phyloP scores from a whole-genome alignment of 2,329 filamentous ascomycete species.

The Stromatinia cepivora region DNA sequence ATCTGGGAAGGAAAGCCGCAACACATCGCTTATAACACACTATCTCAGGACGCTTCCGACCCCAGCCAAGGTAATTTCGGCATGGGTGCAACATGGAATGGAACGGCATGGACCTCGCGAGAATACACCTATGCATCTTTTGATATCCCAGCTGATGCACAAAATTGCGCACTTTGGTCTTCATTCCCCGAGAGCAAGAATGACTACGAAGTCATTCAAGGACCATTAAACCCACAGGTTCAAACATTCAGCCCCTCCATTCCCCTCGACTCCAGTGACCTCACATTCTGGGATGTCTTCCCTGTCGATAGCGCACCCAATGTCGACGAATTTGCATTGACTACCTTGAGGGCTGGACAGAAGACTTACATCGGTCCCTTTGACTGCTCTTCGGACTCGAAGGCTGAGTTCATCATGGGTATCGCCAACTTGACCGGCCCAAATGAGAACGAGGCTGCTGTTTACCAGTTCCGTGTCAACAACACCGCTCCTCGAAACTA shows the following conservation, averaged over 20 bases:
- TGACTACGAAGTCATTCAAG: constrained; percentile 1
- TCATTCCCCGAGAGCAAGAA: neutral
- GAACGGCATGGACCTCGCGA: neutral
- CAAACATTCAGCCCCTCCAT: neutral
- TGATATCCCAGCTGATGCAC: neutral
- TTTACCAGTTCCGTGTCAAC: neutral
- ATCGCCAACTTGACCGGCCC: neutral
- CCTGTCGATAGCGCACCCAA: neutral
- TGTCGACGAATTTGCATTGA: neutral
- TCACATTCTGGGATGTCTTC: constrained; percentile 12
- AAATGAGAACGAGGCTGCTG: no score
- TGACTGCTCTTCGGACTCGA: neutral
- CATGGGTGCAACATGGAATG: constrained; percentile 16
- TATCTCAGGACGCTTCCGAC: neutral
- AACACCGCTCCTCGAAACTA: neutral
- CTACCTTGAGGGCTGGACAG: neutral
- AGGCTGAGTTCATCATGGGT: neutral
- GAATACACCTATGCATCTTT: constrained; percentile 13
- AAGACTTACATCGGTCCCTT: neutral
- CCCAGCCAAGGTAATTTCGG: neutral
- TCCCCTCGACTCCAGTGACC: neutral
- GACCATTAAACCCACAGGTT: neutral
- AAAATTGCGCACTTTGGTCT: constrained; percentile 5
- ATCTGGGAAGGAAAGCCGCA: constrained; percentile 1
- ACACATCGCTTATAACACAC: constrained; percentile 1